Conservation (phyloP, 1,284 basidiomycete species). For the Moesziomyces parantarcticus region DNA sequence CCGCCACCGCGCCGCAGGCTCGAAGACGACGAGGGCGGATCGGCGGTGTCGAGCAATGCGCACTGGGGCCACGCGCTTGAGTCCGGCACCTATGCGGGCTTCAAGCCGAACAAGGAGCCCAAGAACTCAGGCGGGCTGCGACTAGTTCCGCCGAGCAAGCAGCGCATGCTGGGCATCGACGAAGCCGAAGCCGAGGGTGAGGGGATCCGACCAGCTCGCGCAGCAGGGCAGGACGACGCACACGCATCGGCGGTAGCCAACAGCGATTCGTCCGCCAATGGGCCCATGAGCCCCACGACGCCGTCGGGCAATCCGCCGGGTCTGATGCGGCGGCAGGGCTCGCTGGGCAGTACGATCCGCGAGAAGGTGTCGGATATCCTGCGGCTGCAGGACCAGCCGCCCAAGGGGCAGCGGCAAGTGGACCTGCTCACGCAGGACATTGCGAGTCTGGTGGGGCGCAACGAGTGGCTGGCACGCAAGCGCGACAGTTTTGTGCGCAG, state of each 20-base stretch:
- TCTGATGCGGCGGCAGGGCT: constrained; percentile 38
- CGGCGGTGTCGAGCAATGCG: constrained; percentile 20
- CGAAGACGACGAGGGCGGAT: constrained; percentile 14
- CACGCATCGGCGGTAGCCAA: background rate
- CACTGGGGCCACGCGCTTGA: constrained; percentile 56
- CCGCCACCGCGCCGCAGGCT: constrained; percentile 36
- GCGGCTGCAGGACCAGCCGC: constrained; percentile 40
- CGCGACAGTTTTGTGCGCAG: constrained; percentile 29
- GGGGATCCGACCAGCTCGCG: constrained; percentile 38
- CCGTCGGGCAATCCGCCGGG: constrained; percentile 20
- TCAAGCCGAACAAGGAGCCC: constrained; percentile 53
- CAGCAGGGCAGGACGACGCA: constrained; percentile 3
- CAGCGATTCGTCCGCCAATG: constrained; percentile 22
- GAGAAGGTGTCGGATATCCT: constrained; percentile 50
- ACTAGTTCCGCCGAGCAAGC: constrained; percentile 52
- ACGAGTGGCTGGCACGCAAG: constrained; percentile 52
- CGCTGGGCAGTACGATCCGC: constrained; percentile 37
- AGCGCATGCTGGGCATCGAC: constrained; percentile 39
- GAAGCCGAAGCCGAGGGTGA: constrained; percentile 35
- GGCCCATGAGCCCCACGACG: constrained; percentile 19
- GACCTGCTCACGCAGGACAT: constrained; percentile 54
- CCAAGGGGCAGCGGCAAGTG: constrained; percentile 47
- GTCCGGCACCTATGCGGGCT: constrained; percentile 58
- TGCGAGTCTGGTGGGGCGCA: constrained; percentile 44
- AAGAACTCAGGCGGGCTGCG: constrained; percentile 55